Conservation (phyloP, 352 stramenopile species). For the Phytophthora melonis region DNA sequence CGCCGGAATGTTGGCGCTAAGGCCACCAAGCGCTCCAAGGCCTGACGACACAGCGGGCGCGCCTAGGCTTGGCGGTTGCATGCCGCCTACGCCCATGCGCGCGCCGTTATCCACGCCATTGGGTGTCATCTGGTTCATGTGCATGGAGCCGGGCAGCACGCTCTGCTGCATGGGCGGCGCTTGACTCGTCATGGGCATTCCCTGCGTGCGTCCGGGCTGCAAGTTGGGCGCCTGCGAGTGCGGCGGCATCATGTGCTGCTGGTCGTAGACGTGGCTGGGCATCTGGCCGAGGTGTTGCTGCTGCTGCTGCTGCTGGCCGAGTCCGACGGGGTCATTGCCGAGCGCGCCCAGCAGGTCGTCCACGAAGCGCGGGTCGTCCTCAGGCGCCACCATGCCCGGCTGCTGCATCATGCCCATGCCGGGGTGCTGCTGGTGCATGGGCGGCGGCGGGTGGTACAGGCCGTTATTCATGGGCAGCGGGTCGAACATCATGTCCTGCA, state of each 20-base stretch:
- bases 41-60: neutral
- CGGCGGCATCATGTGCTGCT: constrained; percentile 63
- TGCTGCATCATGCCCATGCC: constrained; percentile 59
- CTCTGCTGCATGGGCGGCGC: constrained; percentile 46
- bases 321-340: constrained; percentile 57
- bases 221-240: constrained; percentile 43
- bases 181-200: constrained; percentile 41
- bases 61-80: constrained; percentile 32
- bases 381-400: constrained; percentile 57
- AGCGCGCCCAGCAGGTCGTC: constrained; percentile 76
- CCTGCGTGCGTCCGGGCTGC: constrained; percentile 37
- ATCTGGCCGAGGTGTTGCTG: constrained; percentile 55
- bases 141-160: constrained; percentile 34
- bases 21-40: constrained; percentile 22
- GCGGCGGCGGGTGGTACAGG: constrained; percentile 56
- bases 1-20: constrained; percentile 19
- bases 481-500: constrained; percentile 86
- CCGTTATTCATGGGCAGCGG: constrained; percentile 69
- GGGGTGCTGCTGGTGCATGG: constrained; percentile 49
- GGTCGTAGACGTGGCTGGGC: constrained; percentile 66
- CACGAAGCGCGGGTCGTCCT: constrained; percentile 75
- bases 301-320: constrained; percentile 52
- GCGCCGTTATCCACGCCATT: constrained; percentile 7
- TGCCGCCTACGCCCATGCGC: constrained; percentile 33
- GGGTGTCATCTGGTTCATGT: constrained; percentile 43